Percentiles rank a stretch among this genome's conserved stretches.
phyloP scores from a whole-genome alignment of 2,329 filamentous ascomycete genomes.

The Chaetoscypha palmicola region DNA sequence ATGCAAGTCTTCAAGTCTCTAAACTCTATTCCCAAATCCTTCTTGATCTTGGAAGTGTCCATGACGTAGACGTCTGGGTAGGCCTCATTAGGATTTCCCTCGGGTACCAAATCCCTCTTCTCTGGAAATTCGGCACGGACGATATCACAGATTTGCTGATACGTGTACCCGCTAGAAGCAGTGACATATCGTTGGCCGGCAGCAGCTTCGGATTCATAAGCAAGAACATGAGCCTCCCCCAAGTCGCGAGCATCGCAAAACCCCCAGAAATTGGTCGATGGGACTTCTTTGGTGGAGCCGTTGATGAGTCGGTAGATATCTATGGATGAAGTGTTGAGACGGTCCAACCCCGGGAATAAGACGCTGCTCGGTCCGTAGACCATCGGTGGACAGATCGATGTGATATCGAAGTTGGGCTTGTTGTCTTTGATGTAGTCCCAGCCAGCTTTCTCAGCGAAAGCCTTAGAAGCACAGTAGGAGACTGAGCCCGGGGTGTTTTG shows the following conservation, averaged over 20 bases:
- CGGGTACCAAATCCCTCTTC: constrained; percentile 41
- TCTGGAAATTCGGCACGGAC: constrained; percentile 48
- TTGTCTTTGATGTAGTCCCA: constrained; percentile 53
- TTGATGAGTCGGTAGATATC: constrained; percentile 58
- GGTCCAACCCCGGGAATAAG: constrained; percentile 50
- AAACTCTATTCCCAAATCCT: constrained; percentile 22
- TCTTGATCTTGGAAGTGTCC: constrained; percentile 21
- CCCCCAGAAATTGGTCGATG: constrained; percentile 39
- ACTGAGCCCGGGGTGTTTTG: constrained; percentile 9
- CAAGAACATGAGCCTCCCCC: constrained; percentile 52
- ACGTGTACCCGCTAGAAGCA: constrained; percentile 50
- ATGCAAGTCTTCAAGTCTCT: constrained; percentile 18
- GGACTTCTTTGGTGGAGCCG: constrained; percentile 49
- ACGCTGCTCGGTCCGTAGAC: constrained; percentile 56
- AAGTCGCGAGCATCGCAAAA: constrained; percentile 56
- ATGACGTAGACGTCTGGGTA: constrained; percentile 19
- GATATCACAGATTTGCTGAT: constrained; percentile 49
- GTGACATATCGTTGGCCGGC: constrained; percentile 56
- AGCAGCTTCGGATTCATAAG: constrained; percentile 46
- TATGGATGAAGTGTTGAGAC: constrained; percentile 65
- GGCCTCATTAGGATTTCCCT: constrained; percentile 14
- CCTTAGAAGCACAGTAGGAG: constrained; percentile 40
- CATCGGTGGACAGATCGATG: constrained; percentile 53
- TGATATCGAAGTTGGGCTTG: constrained; percentile 48
- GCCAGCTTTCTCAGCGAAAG: constrained; percentile 58